Conservation (phyloP, 2,329 filamentous ascomycete species). For the Chaetomium globosum region DNA sequence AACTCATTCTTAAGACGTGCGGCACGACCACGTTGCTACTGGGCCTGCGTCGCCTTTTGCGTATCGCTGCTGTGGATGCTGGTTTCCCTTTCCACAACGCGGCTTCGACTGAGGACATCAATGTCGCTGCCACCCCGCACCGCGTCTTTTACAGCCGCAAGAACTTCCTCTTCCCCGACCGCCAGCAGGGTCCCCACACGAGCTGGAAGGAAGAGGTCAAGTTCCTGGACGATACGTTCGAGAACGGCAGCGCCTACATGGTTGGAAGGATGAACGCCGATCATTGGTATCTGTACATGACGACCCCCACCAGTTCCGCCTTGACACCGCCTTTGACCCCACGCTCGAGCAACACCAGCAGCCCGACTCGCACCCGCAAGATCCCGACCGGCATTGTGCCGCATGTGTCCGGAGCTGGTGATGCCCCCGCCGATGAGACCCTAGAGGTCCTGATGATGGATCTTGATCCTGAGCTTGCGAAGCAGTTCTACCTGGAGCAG, state of each 20-base stretch:
- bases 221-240: conserved; percentile 87
- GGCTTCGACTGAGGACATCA: conserved; percentile 65
- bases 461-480: conserved; percentile 67
- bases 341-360: conserved; percentile 43
- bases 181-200: conserved; percentile 89
- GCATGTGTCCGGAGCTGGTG: conserved; percentile 47
- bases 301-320: conserved; percentile 71
- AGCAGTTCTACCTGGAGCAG: conserved; percentile 68
- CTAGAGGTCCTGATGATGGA: conserved; percentile 74
- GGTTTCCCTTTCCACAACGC: conserved; percentile 85
- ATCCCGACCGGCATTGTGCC: conserved; percentile 55
- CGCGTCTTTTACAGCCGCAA: conserved; percentile 98
- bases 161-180: conserved; percentile 95
- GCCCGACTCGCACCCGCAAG: conserved; percentile 54
- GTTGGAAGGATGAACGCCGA: conserved; percentile 99
- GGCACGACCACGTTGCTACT: conserved; percentile 92
- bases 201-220: conserved; percentile 98
- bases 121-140: conserved; percentile 82
- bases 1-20: conserved; percentile 97
- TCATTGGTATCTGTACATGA: conserved; percentile 98
- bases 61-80: conserved; percentile 83
- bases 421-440: conserved; percentile 70
- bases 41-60: conserved; percentile 85
- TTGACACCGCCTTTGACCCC: conserved; percentile 85
- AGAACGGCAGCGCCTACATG: conserved; percentile 95